Conservation (phyloP, 768 basidiomycete species). For the Phanerochaete sordida region DNA sequence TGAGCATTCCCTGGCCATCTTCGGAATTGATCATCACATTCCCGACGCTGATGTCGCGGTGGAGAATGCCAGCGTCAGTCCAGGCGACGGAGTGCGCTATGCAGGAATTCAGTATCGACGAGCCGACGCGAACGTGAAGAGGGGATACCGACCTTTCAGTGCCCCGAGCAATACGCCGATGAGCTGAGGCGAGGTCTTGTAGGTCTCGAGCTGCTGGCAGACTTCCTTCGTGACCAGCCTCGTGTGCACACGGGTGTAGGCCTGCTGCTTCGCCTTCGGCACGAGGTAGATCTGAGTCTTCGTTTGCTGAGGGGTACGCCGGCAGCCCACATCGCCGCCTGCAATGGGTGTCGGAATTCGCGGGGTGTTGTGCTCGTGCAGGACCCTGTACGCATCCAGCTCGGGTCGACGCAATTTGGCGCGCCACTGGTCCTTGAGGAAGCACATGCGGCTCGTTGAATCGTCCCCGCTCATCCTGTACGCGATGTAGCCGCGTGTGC, state of each 20-base stretch:
- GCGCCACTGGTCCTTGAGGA: slow-evolving; percentile 5
- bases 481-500: slow-evolving; percentile 21
- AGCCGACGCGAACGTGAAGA: too few relatives aligned
- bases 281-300: neutral
- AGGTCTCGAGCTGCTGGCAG: neutral
- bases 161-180: neutral
- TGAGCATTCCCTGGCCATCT: neutral
- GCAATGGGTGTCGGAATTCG: neutral
- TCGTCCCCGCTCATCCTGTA: too few relatives aligned
- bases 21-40: neutral
- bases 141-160: too few relatives aligned
- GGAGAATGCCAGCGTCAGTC: neutral
- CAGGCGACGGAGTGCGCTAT: slow-evolving; percentile 2
- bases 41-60: slow-evolving; percentile 6
- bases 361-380: neutral
- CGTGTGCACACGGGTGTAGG: neutral
- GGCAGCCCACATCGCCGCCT: neutral
- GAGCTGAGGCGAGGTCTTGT: neutral
- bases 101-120: too few relatives aligned
- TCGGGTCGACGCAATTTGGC: neutral
- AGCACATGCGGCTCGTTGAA: neutral
- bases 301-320: neutral
- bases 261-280: neutral
- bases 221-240: neutral
- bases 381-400: neutral